Evolutionary conservation across 768 basidiomycete genomes (phyloP).

Genomic region (Pisolithus albus): DNA sequence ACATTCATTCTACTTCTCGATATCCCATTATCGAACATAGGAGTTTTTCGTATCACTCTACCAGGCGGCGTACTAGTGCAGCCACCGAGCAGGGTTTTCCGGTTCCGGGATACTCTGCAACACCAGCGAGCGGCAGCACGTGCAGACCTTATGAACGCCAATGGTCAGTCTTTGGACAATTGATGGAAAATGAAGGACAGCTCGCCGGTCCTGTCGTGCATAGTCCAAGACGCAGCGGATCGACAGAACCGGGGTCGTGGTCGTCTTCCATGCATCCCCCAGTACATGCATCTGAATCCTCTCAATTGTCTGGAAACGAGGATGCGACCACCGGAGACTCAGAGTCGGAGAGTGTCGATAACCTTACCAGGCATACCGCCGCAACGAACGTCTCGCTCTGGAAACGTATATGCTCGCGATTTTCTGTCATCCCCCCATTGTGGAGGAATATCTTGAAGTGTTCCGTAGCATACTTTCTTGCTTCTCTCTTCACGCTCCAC

Average conservation of each 20-base stretch:
- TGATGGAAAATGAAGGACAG: slow-evolving; percentile 62
- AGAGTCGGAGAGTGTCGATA: slow-evolving; percentile 9
- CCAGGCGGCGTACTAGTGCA: slow-evolving; percentile 9
- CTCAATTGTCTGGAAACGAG: neutral
- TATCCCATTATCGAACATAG: slow-evolving; percentile 6
- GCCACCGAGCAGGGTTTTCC: slow-evolving; percentile 13
- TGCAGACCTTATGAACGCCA: slow-evolving; percentile 24
- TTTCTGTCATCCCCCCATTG: slow-evolving; percentile 41
- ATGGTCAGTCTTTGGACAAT: slow-evolving; percentile 66
- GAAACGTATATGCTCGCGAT: slow-evolving; percentile 8
- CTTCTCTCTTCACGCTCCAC: slow-evolving; percentile 88
- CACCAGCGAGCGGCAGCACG: neutral
- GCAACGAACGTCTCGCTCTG: slow-evolving; percentile 3
- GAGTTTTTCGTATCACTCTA: slow-evolving; percentile 6
- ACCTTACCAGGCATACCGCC: slow-evolving; percentile 5
- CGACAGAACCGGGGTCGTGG: neutral
- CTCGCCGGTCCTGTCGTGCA: slow-evolving; percentile 12
- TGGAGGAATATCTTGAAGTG: slow-evolving; percentile 85
- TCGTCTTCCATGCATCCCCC: slow-evolving; percentile 4
- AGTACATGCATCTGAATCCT: neutral
- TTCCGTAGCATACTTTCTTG: slow-evolving; percentile 82
- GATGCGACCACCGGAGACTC: slow-evolving; percentile 10
- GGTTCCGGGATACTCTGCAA: slow-evolving; percentile 6
- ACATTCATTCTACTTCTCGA: neutral
- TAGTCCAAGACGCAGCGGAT: slow-evolving; percentile 3